These are phyloP conservation scores for Melocanna baccifera DNA, from an alignment of 176 grass and related monocot species.

Conservation along the genomic window DNA sequence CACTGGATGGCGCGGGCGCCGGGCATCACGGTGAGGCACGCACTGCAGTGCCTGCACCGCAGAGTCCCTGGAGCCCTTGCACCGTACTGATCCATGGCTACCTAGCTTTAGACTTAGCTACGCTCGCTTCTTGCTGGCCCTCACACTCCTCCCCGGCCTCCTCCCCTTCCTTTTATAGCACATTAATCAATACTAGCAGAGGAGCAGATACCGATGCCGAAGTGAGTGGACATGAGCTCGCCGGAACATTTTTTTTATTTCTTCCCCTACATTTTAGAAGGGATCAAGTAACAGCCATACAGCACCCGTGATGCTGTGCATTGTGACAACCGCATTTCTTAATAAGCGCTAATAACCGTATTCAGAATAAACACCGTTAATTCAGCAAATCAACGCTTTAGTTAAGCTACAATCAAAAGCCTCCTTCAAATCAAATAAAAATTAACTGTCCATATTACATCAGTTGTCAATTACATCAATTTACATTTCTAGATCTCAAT, in stretches of 20 bases:
- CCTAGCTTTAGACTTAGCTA: neutral
- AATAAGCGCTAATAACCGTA: too few relatives aligned
- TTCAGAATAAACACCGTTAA: too few relatives aligned
- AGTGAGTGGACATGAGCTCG: neutral
- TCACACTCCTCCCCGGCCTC: neutral
- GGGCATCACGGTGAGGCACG: constrained; percentile 8
- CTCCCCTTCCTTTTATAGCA: constrained; percentile 10
- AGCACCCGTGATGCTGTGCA: neutral
- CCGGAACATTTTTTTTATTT: neutral
- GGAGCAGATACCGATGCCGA: neutral
- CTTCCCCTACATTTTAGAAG: neutral
- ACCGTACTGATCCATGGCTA: constrained; percentile 29
- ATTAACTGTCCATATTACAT: too few relatives aligned
- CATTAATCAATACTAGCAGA: neutral
- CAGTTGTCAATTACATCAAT: too few relatives aligned
- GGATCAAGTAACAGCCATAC: neutral
- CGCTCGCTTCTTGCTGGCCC: constrained; percentile 2
- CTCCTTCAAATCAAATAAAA: too few relatives aligned
- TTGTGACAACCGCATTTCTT: too few relatives aligned
- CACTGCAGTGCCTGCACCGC: constrained; percentile 39
- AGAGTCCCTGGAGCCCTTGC: neutral
- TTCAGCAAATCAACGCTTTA: too few relatives aligned
- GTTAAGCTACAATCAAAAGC: too few relatives aligned
- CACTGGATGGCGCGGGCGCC: constrained; percentile 48
- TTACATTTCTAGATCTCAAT: too few relatives aligned